A percentile compares a stretch with the other conserved stretches of the same genome.
phyloP scores from a whole-genome alignment of 768 basidiomycete genomes.

The Collybiopsis confluens region DNA sequence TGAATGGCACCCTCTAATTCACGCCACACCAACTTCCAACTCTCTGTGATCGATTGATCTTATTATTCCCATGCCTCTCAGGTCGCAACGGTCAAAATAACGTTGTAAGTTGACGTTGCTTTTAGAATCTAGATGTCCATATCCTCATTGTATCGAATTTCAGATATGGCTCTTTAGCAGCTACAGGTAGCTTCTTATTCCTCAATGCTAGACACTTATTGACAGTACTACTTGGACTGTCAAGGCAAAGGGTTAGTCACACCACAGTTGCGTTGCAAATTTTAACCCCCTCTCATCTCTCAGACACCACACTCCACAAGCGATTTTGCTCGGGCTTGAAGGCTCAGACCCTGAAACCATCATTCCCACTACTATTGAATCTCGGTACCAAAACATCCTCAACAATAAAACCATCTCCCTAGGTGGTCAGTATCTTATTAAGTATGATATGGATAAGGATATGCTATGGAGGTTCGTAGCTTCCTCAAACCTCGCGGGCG shows the following conservation, averaged over 20 bases:
- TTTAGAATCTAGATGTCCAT: background rate
- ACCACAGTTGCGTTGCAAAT: too few species aligned
- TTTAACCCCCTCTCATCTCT: background rate
- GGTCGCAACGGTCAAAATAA: conserved; percentile 81
- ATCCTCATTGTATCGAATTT: conserved; percentile 1
- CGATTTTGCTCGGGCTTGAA: conserved; percentile 79
- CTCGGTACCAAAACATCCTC: conserved; percentile 69
- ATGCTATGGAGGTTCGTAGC: conserved; percentile 75
- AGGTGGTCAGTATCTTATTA: conserved; percentile 69
- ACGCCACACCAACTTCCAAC: too few species aligned
- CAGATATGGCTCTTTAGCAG: conserved; percentile 90
- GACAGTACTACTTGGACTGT: background rate
- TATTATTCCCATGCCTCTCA: conserved; percentile 20
- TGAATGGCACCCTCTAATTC: too few species aligned
- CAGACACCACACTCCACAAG: conserved; percentile 86
- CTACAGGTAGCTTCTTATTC: conserved; percentile 58
- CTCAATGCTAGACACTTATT: background rate
- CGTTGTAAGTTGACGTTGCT: conserved; percentile 48
- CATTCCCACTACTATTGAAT: conserved; percentile 78
- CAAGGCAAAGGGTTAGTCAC: conserved; percentile 74
- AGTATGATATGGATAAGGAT: conserved; percentile 85
- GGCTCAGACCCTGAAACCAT: conserved; percentile 93
- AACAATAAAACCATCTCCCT: conserved; percentile 63
- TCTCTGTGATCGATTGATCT: too few species aligned
- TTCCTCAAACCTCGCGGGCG: too few species aligned